Conservation (phyloP, 305 asterid species). For the Nicotiana rustica region DNA sequence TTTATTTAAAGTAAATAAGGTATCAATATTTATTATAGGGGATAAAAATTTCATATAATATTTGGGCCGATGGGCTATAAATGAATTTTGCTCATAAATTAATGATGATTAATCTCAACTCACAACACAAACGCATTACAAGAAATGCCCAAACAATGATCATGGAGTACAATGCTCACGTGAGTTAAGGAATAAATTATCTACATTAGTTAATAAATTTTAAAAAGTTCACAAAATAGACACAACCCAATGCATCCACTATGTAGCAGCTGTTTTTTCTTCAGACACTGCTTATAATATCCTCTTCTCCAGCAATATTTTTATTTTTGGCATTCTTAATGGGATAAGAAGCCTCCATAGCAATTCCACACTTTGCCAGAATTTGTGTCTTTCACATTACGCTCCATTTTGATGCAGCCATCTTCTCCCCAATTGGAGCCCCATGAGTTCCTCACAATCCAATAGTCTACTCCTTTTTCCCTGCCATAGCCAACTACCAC, state of each 20-base stretch:
- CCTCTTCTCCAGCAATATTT: background rate
- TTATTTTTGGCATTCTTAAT: slow-evolving; percentile 43
- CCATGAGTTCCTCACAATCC: slow-evolving; percentile 80
- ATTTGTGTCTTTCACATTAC: slow-evolving; percentile 40
- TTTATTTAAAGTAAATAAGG: no score
- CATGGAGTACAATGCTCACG: background rate
- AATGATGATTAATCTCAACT: background rate
- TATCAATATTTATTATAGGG: no score
- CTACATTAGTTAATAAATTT: background rate
- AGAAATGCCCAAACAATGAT: background rate
- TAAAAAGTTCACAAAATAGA: background rate
- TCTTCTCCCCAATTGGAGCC: slow-evolving; percentile 65
- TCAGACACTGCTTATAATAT: background rate
- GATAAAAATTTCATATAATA: no score
- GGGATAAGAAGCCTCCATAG: slow-evolving; percentile 63
- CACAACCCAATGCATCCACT: background rate
- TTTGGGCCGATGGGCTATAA: no score
- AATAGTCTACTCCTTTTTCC: slow-evolving; percentile 57
- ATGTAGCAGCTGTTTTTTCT: no score
- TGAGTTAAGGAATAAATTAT: background rate
- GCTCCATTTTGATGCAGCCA: slow-evolving; percentile 55
- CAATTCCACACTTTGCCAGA: slow-evolving; percentile 65
- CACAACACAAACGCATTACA: background rate
- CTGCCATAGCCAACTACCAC: slow-evolving; percentile 67
- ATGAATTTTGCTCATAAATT: no score